Evolutionary conservation across 768 basidiomycete species (phyloP), one percentile per base, ranked within the genome.

Genomic region (Lyophyllum decastes): DNA sequence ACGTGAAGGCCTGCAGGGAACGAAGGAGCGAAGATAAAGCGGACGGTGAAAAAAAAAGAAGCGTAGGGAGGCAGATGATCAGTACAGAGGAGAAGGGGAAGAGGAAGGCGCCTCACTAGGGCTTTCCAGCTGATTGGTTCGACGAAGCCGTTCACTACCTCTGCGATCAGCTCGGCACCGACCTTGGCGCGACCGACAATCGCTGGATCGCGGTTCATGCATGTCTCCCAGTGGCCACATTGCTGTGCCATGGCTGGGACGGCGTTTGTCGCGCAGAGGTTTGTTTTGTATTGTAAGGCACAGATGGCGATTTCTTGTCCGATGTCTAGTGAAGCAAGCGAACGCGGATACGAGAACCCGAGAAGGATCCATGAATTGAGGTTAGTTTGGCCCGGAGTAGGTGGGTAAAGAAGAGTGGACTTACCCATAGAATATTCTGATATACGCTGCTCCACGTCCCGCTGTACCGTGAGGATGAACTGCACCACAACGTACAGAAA

Each of bases 41-140:
- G 14, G 51, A 61, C 59, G 35, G 10, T 30, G 30, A 10, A 30
- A 30, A 10, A 30, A 10, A 4, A 30, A 10, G 5, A 10, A 30
- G 30, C 5, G 30, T 30, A 10, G 30, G 30, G 30, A 43, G 30
- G 38, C 54, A 55, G 52, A 47, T 66, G 46, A 62, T 58, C 47
- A 66, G 45, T 61, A 50, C 48, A 43, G 12, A 16, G 25, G 21
- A 34, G 38, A 17, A 33, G 44, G 6, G 48, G 45, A 34, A 38
- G 26, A 34, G 30, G 50, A 22, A 60, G 25, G 52, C 43, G 26
- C 74, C 90, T 73, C 61, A 93, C 96, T 72, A 98, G 76, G 12
- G 95, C 95, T 76, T 95, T 97, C 94, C 95, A 98, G 70, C 90
- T 94, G 73, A 99, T 95, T 49, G 91, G 90, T 68, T 99, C 96